Percentiles rank a stretch among this genome's conserved stretches.
These are phyloP conservation scores for Erodium chrysanthum DNA, from an alignment of 441 rosid species.

Conservation along the genomic window DNA sequence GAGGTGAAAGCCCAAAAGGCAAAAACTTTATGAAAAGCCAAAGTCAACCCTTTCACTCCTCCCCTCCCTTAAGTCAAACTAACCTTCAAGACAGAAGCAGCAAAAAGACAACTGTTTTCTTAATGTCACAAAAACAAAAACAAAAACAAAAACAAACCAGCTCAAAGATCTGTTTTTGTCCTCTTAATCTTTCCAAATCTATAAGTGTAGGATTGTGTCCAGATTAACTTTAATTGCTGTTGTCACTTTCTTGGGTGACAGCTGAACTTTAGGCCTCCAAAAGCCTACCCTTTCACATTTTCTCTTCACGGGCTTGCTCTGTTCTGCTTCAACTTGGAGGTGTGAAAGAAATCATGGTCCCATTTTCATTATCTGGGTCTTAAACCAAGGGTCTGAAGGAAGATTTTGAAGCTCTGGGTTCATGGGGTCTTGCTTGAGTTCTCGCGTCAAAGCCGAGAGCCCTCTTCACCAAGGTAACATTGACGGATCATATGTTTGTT, in stretches of 20 bases:
- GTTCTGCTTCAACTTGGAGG: neutral
- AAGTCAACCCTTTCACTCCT: neutral
- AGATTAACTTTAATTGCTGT: neutral
- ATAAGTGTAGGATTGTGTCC: neutral
- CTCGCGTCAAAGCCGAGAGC: constrained; percentile 82
- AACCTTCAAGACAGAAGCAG: neutral
- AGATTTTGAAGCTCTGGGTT: neutral
- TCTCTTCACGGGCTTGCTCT: constrained; percentile 1
- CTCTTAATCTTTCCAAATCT: neutral
- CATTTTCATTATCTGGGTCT: neutral
- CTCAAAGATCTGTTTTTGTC: neutral
- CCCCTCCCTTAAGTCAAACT: neutral
- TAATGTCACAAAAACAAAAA: too few species aligned
- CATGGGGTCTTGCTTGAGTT: constrained; percentile 89
- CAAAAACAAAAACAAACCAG: too few species aligned
- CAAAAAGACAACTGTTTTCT: too few species aligned
- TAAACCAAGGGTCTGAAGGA: neutral
- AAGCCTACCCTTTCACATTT: neutral
- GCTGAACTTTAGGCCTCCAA: neutral
- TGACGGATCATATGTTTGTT: neutral
- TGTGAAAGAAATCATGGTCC: too few species aligned
- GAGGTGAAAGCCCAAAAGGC: too few species aligned
- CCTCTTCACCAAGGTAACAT: constrained; percentile 64
- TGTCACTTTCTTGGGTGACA: neutral
- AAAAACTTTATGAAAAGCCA: neutral